Base-by-base conservation (phyloP, 768 basidiomycete genomes). In the Podaxis pistillaris region DNA sequence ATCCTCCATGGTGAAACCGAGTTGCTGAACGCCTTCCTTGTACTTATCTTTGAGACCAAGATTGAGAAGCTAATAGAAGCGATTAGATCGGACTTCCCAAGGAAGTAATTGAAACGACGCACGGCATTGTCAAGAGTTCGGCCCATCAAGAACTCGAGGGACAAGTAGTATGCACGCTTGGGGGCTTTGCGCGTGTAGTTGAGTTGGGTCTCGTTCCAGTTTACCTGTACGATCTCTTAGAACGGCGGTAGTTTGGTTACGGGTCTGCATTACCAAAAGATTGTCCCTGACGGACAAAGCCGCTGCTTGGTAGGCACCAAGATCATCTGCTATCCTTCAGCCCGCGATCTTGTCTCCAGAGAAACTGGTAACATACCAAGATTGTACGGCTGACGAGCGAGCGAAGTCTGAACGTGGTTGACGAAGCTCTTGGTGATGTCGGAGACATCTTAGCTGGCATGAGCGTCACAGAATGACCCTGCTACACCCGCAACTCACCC, bases 101-200 rank as follows among this genome's bases (percentile, higher is more conserved):
- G 30, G 3, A 28, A 11, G 24, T 62, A 24, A 11, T 24, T 1
- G 26, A 19, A 76, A 37, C 71, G 60, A 67, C 72, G n/a, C 68
- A 81, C 82, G 12, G 83, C 83, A 64, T 88, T 88, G 64, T 91
- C 89, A 56, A 91, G 81, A 2, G 89, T 89, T 30, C 90, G 83
- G 49, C 91, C 88, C 89, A 93, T 91, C 68, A 95, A 76, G 75
- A 94, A 97, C 75, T 97, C 96, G 58, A 98, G 86, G 46, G 94
- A 96, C 63, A 98, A 85, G 75, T 98, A 99, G 80, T 98, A 98
- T 12, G 93, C 93, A 63, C 93, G 82, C 69, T 96, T 95, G 26
- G 93, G 93, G 40, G 86, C 80, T 72, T 92, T 95, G 70, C 91
- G 88, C 54, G 90, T 89, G 73, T 89, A 84, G 59, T 86, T 78